A percentile compares a stretch with the other conserved stretches of the same genome.
Conservation (phyloP, 371 early-diverging fungal species). For the Lichtheimia ramosa region DNA sequence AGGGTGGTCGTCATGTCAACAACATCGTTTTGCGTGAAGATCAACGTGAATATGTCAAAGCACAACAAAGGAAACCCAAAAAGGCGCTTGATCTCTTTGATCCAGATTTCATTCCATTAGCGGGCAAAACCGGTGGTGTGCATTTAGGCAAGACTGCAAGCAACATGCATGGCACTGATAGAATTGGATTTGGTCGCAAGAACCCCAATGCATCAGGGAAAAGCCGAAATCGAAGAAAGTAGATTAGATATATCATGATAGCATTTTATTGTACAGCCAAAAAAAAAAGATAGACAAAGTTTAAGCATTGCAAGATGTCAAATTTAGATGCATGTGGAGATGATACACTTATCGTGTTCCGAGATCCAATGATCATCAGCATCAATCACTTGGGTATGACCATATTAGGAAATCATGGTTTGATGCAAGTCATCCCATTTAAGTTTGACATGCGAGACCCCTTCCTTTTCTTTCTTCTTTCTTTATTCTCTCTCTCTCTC, state of each 20-base stretch:
- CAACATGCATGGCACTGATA: conserved; percentile 69
- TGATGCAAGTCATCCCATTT: too few relatives aligned
- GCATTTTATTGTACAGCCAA: too few relatives aligned
- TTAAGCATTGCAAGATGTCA: too few relatives aligned
- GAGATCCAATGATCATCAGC: too few relatives aligned
- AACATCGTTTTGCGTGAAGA: conserved; percentile 92
- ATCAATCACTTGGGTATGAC: too few relatives aligned
- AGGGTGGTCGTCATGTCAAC: conserved; percentile 76
- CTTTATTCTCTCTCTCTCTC: neutral
- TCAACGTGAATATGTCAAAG: conserved; percentile 80
- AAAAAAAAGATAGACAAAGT: too few relatives aligned
- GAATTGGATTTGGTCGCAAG: conserved; percentile 82
- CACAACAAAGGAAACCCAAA: conserved; percentile 55
- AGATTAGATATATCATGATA: neutral
- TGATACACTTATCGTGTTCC: too few relatives aligned
- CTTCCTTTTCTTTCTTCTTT: neutral
- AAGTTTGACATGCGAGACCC: too few relatives aligned
- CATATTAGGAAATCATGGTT: too few relatives aligned
- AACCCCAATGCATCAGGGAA: conserved; percentile 76
- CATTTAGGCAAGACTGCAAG: neutral
- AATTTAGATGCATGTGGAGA: too few relatives aligned
- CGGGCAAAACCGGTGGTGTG: conserved; percentile 56
- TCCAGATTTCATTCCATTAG: conserved; percentile 73
- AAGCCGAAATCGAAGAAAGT: conserved; percentile 11
- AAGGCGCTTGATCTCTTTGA: conserved; percentile 71